Base-by-base conservation (phyloP, 768 basidiomycete species). In the Suillus luteus region DNA sequence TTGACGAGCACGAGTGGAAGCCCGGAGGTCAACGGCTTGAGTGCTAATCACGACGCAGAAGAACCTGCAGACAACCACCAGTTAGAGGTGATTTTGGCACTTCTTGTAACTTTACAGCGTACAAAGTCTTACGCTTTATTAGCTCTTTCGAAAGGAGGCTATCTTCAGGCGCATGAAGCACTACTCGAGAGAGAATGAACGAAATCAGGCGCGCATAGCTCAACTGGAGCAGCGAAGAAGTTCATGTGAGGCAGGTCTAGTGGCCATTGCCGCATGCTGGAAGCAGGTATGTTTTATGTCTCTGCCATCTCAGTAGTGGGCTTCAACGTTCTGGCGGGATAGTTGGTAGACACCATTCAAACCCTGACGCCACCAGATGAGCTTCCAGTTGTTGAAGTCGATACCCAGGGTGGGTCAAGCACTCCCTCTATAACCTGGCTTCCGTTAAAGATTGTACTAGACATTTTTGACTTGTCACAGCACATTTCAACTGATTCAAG, bases 121-220 rank as follows among this genome's bases (percentile, higher is more conserved):
- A 27, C 27, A n/a, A 41, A 12, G 31, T 38, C 69, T 68, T 55
- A 59, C 65, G 65, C 62, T 60, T 61, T 69, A 40, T 62, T 62
- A 94, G 92, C 79, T 84, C n/a, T 94, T 92, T 74, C 86, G 90
- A 65, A 94, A 95, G 75, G 91, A 92, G 69, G 93, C 93, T 49
- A 87, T 95, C 58, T 94, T 86, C 75, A 83, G 93, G 46, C 82
- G 91, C 64, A 93, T 95, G 92, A 87, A 82, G 70, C 86, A 93
- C 70, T 93, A 94, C 74, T 85, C 87, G 62, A 84, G 90, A 65
- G 88, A 92, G 78, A 80, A 87, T 74, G 85, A 89, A 66, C 84
- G 90, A 51, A 84, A 84, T 65, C 81, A 85, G 70, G 73, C 77
- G 68, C 83, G 84, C 62, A 85, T 92, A 60, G 81, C 81, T 52